A percentile compares a stretch with the other conserved stretches of the same genome.
phyloP scores from a whole-genome alignment of 2,329 filamentous ascomycete genomes.

The Claviceps paspali region DNA sequence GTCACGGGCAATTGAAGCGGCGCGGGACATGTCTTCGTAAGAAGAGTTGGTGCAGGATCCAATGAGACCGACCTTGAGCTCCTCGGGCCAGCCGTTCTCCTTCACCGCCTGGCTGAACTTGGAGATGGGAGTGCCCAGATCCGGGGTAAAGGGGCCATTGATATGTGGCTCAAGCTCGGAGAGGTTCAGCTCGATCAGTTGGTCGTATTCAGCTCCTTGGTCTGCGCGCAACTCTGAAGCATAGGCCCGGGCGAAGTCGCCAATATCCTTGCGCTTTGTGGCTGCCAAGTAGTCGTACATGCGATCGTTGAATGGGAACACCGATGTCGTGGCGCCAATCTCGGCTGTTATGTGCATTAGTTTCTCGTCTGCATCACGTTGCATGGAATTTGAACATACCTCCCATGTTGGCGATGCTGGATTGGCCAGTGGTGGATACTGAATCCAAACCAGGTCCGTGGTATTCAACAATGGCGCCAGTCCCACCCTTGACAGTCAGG shows the following conservation, averaged over 20 bases:
- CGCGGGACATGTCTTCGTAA: conserved; percentile 83
- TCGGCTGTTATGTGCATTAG: conserved; percentile 32
- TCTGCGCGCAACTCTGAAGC: conserved; percentile 77
- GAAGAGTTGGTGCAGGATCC: conserved; percentile 94
- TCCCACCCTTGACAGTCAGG: conserved; percentile 94
- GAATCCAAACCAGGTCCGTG: conserved; percentile 45
- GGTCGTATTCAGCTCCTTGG: conserved; percentile 84
- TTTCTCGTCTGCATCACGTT: not conserved
- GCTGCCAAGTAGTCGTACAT: conserved; percentile 93
- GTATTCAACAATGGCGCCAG: conserved; percentile 78
- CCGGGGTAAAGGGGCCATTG: conserved; percentile 97
- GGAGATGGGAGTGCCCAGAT: conserved; percentile 93
- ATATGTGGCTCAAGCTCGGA: conserved; percentile 92
- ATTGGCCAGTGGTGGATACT: conserved; percentile 45
- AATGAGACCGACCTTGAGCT: conserved; percentile 92
- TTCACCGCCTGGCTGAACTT: conserved; percentile 93
- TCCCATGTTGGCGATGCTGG: conserved; percentile 59
- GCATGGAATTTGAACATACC: conserved; percentile 11
- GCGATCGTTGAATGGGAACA: conserved; percentile 96
- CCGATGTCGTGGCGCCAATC: conserved; percentile 73
- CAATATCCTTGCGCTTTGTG: conserved; percentile 82
- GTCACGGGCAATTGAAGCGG: conserved; percentile 79
- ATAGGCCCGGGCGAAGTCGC: conserved; percentile 75
- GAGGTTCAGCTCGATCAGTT: conserved; percentile 92
- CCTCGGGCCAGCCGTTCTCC: conserved; percentile 89